Evolutionary conservation across 2,329 filamentous ascomycete genomes (phyloP), one percentile per base, ranked within the genome.

Genomic region (Pyricularia sp.): DNA sequence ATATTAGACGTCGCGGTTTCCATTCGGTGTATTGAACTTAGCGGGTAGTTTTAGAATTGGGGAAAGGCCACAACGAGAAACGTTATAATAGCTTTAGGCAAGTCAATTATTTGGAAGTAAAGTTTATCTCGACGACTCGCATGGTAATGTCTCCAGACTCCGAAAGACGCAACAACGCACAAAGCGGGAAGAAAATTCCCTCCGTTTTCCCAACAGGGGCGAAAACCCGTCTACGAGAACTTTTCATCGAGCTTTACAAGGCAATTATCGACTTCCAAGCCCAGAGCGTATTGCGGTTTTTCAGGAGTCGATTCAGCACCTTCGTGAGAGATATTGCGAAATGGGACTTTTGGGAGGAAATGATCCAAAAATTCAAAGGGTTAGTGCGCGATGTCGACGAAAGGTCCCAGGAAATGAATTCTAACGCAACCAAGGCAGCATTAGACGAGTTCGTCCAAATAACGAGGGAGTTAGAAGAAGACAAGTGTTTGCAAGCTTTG

Each of bases 381-480:
- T 33, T 42, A 58, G 55, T 50, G 59, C 10, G 28, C 50, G 10
- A 63, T 61, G 55, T 67, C 55, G 66, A 67, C 20, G 59, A 63
- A 4, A 11, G 17, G 20, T 67, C 66, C 28, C 14, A 33, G 20
- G 55, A 67, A 31, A 67, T 67, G 7, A 61, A 63, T 61, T 12
- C 42, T 36, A 31, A 20, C 20, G 58, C n/a, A 28, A 67, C 28
- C 66, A 67, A 31, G 20, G 50, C 28, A 61, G 26, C 66, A 59
- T 20, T 67, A 23, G 30, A 58, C 50, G 7, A 11, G 30, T 36
- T 67, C 20, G 66, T 61, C 33, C 42, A 67, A 23, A 78, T 78
- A 61, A 26, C 25, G 33, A 77, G 75, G 74, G 76, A 76, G 67
- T 20, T n/a, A 64, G 23, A 65, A 12, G 20, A 66, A 70, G 72